Evolutionary conservation across 2,329 filamentous ascomycete genomes (phyloP).

Genomic region (Fusarium sp.): DNA sequence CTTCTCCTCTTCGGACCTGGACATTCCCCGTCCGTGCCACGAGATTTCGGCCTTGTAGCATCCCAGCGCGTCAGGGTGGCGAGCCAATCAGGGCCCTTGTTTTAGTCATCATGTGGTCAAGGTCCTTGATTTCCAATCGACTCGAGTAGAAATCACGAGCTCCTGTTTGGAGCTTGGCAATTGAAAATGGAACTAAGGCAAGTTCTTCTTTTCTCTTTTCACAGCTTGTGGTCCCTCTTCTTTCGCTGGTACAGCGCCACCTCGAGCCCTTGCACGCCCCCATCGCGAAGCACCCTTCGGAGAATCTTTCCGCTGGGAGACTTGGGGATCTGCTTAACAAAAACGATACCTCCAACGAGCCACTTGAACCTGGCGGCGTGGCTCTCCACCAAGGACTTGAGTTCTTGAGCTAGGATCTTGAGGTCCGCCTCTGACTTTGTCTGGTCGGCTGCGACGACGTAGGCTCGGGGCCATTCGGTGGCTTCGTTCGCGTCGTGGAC

Average conservation of each 20-base stretch:
- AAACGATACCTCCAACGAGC: slow-evolving; percentile 77
- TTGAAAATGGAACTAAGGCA: not conserved
- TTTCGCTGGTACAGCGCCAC: slow-evolving; percentile 43
- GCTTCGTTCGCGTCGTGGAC: slow-evolving; percentile 65
- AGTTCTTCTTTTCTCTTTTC: not conserved
- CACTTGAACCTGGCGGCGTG: slow-evolving; percentile 74
- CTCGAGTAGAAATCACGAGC: slow-evolving; percentile 15
- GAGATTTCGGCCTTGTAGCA: slow-evolving; percentile 5
- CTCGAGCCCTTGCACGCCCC: slow-evolving; percentile 51
- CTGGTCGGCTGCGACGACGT: slow-evolving; percentile 60
- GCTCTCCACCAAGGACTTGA: slow-evolving; percentile 69
- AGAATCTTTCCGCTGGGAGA: slow-evolving; percentile 69
- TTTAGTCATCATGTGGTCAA: slow-evolving; percentile 51
- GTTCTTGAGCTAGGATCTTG: slow-evolving; percentile 62
- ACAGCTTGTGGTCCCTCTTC: slow-evolving; percentile 40
- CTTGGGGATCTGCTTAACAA: slow-evolving; percentile 78
- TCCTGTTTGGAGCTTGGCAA: not conserved
- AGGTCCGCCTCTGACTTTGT: slow-evolving; percentile 50
- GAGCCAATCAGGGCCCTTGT: slow-evolving; percentile 45
- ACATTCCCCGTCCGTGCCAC: slow-evolving; percentile 7
- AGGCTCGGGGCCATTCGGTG: slow-evolving; percentile 74
- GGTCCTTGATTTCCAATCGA: slow-evolving; percentile 14
- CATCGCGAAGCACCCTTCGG: slow-evolving; percentile 57
- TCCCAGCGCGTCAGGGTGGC: not conserved
- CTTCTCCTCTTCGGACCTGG: slow-evolving; percentile 4